These are phyloP conservation scores for Neurospora africana DNA, from an alignment of 495 filamentous ascomycete species.

Conservation along the genomic window DNA sequence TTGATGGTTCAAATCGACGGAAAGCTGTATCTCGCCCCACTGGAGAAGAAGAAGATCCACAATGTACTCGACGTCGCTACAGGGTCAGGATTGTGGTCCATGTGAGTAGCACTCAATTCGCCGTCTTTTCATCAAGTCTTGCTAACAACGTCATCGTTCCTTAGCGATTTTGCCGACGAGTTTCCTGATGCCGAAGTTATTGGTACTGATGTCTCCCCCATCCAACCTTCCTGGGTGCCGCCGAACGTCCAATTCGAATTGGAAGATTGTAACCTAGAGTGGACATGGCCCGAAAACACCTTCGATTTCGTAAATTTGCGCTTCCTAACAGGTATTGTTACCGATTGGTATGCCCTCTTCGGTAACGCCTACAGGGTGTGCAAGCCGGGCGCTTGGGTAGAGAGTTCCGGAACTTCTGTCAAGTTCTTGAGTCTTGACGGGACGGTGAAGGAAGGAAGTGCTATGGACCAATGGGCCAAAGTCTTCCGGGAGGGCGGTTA, in stretches of 20 bases:
- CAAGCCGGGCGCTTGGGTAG: conserved; percentile 26
- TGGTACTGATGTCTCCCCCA: conserved; percentile 43
- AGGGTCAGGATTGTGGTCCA: conserved; percentile 47
- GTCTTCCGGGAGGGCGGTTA: conserved; percentile 23
- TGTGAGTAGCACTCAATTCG: neutral
- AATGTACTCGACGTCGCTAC: conserved; percentile 61
- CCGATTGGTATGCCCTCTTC: conserved; percentile 41
- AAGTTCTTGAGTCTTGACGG: conserved; percentile 38
- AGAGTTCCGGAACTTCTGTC: conserved; percentile 35
- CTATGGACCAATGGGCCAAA: conserved; percentile 31
- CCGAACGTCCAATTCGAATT: conserved; percentile 43
- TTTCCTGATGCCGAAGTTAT: conserved; percentile 37
- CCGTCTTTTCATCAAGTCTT: neutral
- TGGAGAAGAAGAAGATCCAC: conserved; percentile 13
- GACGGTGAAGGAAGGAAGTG: conserved; percentile 33
- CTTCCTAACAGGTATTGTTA: conserved; percentile 42
- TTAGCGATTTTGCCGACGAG: conserved; percentile 29
- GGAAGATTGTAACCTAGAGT: conserved; percentile 44
- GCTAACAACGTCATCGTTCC: neutral
- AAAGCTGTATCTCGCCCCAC: conserved; percentile 29
- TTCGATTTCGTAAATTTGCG: conserved; percentile 61
- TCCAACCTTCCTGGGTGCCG: conserved; percentile 43
- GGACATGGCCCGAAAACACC: conserved; percentile 37
- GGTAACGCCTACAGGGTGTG: conserved; percentile 16
- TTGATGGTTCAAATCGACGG: conserved; percentile 21